Percentiles rank a stretch among this genome's conserved stretches.
These are phyloP conservation scores for Boletellus sp. DNA, from an alignment of 1,284 basidiomycete genomes.

Conservation along the genomic window DNA sequence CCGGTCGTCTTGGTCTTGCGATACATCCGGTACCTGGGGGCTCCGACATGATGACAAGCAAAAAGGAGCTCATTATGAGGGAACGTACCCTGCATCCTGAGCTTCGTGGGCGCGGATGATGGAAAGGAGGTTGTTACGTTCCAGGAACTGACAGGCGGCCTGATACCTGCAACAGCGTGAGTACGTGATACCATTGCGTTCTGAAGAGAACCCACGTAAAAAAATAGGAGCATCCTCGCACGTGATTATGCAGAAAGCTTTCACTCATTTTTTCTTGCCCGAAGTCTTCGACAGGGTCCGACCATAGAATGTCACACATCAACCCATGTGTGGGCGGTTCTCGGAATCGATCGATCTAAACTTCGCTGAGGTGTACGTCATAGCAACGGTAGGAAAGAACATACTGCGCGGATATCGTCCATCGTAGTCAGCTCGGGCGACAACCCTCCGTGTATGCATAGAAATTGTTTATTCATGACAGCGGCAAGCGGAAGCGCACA, in stretches of 20 bases:
- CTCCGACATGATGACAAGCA: conserved; percentile 3
- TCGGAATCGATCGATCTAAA: conserved; percentile 87
- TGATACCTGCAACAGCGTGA: conserved; percentile 55
- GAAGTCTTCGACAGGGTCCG: conserved; percentile 92
- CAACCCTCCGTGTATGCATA: conserved; percentile 92
- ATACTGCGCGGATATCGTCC: conserved; percentile 79
- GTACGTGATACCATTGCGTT: background rate
- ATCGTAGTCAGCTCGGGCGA: conserved; percentile 89
- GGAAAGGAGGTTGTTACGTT: conserved; percentile 90
- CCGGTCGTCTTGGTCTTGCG: conserved; percentile 93
- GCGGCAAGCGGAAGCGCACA: conserved; percentile 90
- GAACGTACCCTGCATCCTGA: conserved; percentile 85
- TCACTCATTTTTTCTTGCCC: conserved; percentile 86
- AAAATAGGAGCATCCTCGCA: conserved; percentile 94
- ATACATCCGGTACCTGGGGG: conserved; percentile 86
- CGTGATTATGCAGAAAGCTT: conserved; percentile 89
- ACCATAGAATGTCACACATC: conserved; percentile 96
- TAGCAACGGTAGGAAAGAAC: conserved; percentile 16
- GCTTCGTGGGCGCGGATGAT: conserved; percentile 95
- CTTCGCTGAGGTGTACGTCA: conserved; percentile 5
- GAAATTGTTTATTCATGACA: conserved; percentile 96
- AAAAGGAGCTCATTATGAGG: background rate
- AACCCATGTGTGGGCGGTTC: conserved; percentile 92
- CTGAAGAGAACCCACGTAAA: conserved; percentile 62
- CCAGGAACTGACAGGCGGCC: conserved; percentile 90